Conservation (phyloP, 345 rosid genomes). For the Firmiana major region DNA sequence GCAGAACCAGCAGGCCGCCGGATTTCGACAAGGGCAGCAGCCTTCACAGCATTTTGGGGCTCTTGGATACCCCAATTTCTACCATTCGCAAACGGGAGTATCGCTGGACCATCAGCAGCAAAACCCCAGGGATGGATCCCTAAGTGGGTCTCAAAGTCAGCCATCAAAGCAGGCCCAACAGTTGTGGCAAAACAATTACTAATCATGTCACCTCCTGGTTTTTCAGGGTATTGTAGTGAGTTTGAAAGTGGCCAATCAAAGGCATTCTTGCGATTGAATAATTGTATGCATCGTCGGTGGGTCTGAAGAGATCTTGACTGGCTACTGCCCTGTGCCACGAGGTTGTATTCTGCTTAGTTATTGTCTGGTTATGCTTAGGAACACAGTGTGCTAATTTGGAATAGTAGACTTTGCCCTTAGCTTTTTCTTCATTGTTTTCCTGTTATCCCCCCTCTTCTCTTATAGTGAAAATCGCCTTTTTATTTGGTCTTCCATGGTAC, state of each 20-base stretch:
- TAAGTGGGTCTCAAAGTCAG: slow-evolving; percentile 67
- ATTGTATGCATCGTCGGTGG: slow-evolving; percentile 13
- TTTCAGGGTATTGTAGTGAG: slow-evolving; percentile 53
- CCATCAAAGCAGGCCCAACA: slow-evolving; percentile 84
- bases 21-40: slow-evolving; percentile 81
- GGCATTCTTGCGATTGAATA: slow-evolving; percentile 24
- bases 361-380: slow-evolving; percentile 36
- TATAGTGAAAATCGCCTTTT: slow-evolving; percentile 10
- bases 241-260: slow-evolving; percentile 37
- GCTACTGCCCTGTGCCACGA: slow-evolving; percentile 48
- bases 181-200: slow-evolving; percentile 97
- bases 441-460: not conserved
- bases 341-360: slow-evolving; percentile 48
- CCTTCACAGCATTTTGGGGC: slow-evolving; percentile 79
- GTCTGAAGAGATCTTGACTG: slow-evolving; percentile 34
- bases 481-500: not conserved
- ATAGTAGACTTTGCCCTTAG: slow-evolving; percentile 18
- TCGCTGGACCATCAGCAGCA: slow-evolving; percentile 89
- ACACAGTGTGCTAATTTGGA: slow-evolving; percentile 55
- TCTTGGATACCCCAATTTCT: slow-evolving; percentile 78
- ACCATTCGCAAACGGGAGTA: slow-evolving; percentile 73
- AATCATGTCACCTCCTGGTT: slow-evolving; percentile 39
- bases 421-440: slow-evolving; percentile 2
- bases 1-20: slow-evolving; percentile 77
- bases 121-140: slow-evolving; percentile 64